Base-by-base conservation (phyloP, 768 basidiomycete genomes). In the Agrocybe pediades region DNA sequence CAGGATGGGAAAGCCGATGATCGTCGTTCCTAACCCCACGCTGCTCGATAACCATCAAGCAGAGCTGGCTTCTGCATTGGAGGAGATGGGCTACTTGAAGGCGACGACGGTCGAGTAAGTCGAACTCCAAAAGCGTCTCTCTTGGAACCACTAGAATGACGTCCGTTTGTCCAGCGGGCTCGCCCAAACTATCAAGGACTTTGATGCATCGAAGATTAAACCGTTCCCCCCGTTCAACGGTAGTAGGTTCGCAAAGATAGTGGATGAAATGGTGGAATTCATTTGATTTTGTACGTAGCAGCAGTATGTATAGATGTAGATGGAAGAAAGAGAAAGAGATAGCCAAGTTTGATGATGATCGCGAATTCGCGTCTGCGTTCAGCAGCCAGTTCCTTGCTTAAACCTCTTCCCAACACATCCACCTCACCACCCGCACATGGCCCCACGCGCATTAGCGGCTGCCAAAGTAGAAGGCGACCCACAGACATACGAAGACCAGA, bases 11-110 rank as follows among this genome's bases (percentile, higher is more conserved):
- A 93, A 89, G 63, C 81, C 83, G 6, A 74, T 99, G 58, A 87
- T 99, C 58, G 88, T 91, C 3, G 86, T 97, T 2, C 95, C 95
- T 9, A 99, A 99, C 68, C 75, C 86, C 40, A 88, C 90, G 0
- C 74, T 99, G 25, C 80, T 95, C 67, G 88, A 97, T 68, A 91
- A 97, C 66, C 96, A 99, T 65, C 96, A 99, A 75, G 77, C 85
- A 49, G 93, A 99, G 64, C 76, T 99, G 5, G 93, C 96, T 0
- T 69, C 77, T 36, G 83, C 85, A 11, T 73, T 99, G 50, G 75
- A 76, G 15, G 68, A 65, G 16, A 76, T 82, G 29, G 79, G 81
- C 6, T 76, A 91, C 69, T 71, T 94, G 42, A 77, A 69, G 54
- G 70, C 83, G 20, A 77, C 85, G 1, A 79, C 75, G 13, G 74